Percentiles rank a stretch among this genome's conserved stretches.
Conservation (phyloP, 495 filamentous ascomycete species). For the Aspergillus nidulans region DNA sequence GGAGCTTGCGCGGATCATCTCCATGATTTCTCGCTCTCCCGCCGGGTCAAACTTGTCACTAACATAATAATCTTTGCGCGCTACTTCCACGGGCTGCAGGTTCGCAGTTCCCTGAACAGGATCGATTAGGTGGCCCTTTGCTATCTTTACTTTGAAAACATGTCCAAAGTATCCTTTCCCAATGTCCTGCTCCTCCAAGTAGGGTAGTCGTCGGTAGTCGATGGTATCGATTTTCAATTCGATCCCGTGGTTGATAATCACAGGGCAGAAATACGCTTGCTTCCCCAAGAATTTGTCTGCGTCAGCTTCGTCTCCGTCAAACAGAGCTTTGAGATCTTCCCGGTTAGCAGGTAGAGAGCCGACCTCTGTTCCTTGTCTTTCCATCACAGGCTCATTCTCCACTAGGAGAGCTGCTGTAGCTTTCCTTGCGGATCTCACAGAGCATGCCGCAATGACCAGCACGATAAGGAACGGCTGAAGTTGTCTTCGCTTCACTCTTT, state of each 20-base stretch:
- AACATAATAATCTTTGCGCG: not conserved
- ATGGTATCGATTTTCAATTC: not conserved
- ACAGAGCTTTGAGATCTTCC: not conserved
- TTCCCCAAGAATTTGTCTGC: not conserved
- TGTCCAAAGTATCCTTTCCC: not conserved
- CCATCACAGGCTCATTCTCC: not conserved
- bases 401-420: not conserved
- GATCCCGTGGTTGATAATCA: not conserved
- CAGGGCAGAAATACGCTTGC: slow-evolving; percentile 3
- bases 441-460: not conserved
- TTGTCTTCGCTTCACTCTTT: not conserved
- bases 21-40: not conserved
- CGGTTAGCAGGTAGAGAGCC: not conserved
- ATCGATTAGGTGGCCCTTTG: not conserved
- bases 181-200: not conserved
- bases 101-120: not conserved
- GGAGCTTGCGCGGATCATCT: not conserved
- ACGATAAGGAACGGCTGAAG: not conserved
- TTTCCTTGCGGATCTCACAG: not conserved
- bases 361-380: not conserved
- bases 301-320: not conserved
- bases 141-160: not conserved
- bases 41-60: not conserved
- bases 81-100: not conserved
- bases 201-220: not conserved